Conservation (phyloP, 805 yeast genomes). For the Kodamaea kaohsiungensis region DNA sequence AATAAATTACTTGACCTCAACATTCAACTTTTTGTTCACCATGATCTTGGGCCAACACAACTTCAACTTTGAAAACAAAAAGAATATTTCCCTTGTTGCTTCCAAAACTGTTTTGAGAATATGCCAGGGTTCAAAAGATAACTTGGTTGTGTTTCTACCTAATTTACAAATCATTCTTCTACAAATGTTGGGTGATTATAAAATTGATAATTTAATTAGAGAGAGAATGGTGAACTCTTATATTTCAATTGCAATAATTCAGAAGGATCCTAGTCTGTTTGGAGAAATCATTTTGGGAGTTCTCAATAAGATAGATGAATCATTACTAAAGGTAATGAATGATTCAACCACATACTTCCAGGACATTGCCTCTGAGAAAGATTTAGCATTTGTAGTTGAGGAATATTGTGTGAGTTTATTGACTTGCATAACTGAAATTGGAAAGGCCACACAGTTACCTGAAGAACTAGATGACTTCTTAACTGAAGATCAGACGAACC, state of each 20-base stretch:
- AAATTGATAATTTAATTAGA: slow-evolving; percentile 48
- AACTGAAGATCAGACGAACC: slow-evolving; percentile 32
- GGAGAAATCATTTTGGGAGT: slow-evolving; percentile 23
- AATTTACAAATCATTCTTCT: slow-evolving; percentile 49
- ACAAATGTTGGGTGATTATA: slow-evolving; percentile 45
- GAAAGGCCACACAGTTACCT: slow-evolving; percentile 65
- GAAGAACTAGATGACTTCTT: slow-evolving; percentile 48
- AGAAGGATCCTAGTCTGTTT: slow-evolving; percentile 43
- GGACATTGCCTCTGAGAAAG: not conserved
- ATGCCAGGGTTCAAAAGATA: slow-evolving; percentile 53
- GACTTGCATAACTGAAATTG: slow-evolving; percentile 66
- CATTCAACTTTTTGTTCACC: slow-evolving; percentile 57
- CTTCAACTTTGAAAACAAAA: slow-evolving; percentile 12
- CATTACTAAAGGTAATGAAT: slow-evolving; percentile 12
- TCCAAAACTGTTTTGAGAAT: slow-evolving; percentile 58
- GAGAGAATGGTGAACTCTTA: slow-evolving; percentile 63
- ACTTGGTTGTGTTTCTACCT: slow-evolving; percentile 43
- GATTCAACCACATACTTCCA: not conserved
- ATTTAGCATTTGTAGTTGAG: slow-evolving; percentile 22
- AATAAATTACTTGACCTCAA: slow-evolving; percentile 42
- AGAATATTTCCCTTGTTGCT: slow-evolving; percentile 36
- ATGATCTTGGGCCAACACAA: slow-evolving; percentile 27
- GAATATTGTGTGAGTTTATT: slow-evolving; percentile 59
- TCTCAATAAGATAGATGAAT: slow-evolving; percentile 20
- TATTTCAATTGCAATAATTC: slow-evolving; percentile 60